Percentiles rank a stretch among this genome's conserved stretches.
These are phyloP conservation scores for Spathaspora sp. DNA, from an alignment of 805 yeast species.

Conservation along the genomic window DNA sequence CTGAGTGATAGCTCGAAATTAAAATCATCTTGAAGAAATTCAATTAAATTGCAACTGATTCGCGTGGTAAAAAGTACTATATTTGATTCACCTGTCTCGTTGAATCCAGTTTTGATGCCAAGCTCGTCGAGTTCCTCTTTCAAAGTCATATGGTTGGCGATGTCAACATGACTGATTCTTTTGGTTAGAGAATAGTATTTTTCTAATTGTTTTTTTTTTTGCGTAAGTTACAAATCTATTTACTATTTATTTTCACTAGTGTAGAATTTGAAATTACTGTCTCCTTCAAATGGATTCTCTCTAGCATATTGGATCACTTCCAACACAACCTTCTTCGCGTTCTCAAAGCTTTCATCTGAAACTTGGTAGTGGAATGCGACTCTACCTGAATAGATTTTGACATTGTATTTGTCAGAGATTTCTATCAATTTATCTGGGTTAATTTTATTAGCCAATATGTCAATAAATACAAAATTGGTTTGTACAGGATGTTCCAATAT, in stretches of 20 bases:
- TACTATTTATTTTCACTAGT: constrained; percentile 2
- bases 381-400: constrained; percentile 69
- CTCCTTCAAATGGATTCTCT: constrained; percentile 41
- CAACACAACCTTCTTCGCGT: constrained; percentile 45
- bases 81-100: not conserved
- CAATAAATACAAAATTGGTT: constrained; percentile 80
- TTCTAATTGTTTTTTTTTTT: not conserved
- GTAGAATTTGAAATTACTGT: constrained; percentile 7
- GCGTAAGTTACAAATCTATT: not conserved
- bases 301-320: constrained; percentile 56
- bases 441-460: constrained; percentile 50
- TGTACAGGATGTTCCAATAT: constrained; percentile 70
- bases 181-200: not conserved
- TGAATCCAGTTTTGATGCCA: not conserved
- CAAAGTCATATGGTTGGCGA: not conserved
- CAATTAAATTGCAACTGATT: constrained; percentile 9
- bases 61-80: constrained; percentile 12
- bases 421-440: constrained; percentile 52
- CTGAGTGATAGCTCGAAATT: constrained; percentile 50
- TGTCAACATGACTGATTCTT: not conserved
- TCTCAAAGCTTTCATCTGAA: constrained; percentile 27
- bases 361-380: constrained; percentile 70
- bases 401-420: constrained; percentile 54
- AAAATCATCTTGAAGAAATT: constrained; percentile 27
- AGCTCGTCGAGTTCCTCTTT: not conserved